These are phyloP conservation scores for Chiua virens DNA, from an alignment of 768 basidiomycete genomes.

Conservation along the genomic window DNA sequence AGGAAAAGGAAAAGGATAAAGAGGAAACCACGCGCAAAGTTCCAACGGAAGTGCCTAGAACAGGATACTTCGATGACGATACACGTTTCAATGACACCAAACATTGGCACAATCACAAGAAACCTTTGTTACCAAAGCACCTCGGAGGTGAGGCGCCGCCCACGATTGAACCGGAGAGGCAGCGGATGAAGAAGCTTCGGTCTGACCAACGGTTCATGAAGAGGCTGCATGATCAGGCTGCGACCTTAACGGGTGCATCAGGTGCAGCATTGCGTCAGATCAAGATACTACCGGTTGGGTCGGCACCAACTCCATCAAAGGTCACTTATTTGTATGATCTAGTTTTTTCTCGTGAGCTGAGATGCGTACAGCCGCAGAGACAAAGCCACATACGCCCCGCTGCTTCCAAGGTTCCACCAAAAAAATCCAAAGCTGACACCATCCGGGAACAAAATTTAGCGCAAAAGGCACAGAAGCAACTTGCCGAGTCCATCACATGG, in stretches of 20 bases:
- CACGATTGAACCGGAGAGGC: conserved; percentile 34
- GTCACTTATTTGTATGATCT: neutral
- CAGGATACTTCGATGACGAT: conserved; percentile 39
- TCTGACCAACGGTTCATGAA: conserved; percentile 60
- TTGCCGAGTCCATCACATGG: conserved; percentile 47
- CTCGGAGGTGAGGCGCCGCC: conserved; percentile 45
- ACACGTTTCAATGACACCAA: conserved; percentile 46
- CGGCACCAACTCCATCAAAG: conserved; percentile 14
- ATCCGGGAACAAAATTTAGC: conserved; percentile 46
- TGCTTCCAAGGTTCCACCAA: conserved; percentile 29
- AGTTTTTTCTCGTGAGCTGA: neutral
- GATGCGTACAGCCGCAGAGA: conserved; percentile 10
- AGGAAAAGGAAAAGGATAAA: conserved; percentile 13
- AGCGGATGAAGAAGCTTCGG: conserved; percentile 37
- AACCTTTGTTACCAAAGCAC: conserved; percentile 51
- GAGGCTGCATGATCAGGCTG: conserved; percentile 55
- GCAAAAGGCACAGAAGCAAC: conserved; percentile 43
- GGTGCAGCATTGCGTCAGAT: conserved; percentile 54
- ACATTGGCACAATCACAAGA: conserved; percentile 60
- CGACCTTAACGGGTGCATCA: conserved; percentile 61
- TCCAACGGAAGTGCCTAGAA: neutral
- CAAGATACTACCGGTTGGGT: conserved; percentile 47
- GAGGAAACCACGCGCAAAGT: neutral
- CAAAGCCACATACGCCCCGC: conserved; percentile 9
- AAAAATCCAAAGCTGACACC: conserved; percentile 37